phyloP scores from a whole-genome alignment of 495 filamentous ascomycete genomes.

The Pseudomonodictys pantanalensis region DNA sequence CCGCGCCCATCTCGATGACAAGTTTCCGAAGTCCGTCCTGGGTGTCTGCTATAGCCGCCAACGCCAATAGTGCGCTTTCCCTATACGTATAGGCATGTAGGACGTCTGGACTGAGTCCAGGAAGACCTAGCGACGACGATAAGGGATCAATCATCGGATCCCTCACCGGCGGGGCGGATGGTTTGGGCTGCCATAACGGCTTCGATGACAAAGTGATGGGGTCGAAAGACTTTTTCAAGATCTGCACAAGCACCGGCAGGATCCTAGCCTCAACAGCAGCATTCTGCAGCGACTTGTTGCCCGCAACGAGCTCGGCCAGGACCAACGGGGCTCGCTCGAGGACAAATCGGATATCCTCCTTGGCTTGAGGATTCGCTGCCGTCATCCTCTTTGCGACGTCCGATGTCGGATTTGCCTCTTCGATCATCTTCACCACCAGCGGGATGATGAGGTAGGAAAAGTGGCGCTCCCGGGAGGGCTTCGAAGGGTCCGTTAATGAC shows the following conservation, averaged over 20 bases:
- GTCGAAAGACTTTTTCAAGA: conserved; percentile 71
- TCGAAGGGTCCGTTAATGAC: conserved; percentile 30
- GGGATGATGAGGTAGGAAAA: conserved; percentile 41
- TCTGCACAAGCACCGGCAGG: conserved; percentile 67
- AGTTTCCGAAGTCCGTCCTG: conserved; percentile 83
- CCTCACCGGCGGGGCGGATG: neutral
- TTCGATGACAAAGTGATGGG: conserved; percentile 44
- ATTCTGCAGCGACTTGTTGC: conserved; percentile 72
- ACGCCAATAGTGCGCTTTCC: conserved; percentile 71
- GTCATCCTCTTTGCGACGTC: conserved; percentile 5
- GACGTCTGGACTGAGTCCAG: conserved; percentile 60
- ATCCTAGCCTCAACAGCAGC: conserved; percentile 76
- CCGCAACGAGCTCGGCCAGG: conserved; percentile 73
- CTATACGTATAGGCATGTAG: conserved; percentile 74
- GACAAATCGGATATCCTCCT: conserved; percentile 39
- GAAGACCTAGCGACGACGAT: conserved; percentile 53
- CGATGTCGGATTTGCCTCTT: conserved; percentile 22
- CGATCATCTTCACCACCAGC: conserved; percentile 41
- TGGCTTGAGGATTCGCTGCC: conserved; percentile 23
- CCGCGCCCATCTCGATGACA: conserved; percentile 74
- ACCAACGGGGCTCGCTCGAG: conserved; percentile 68
- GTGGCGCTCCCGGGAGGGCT: conserved; percentile 33
- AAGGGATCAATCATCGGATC: conserved; percentile 19
- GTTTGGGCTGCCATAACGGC: conserved; percentile 40
- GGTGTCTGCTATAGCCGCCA: conserved; percentile 73